phyloP scores from a whole-genome alignment of 2,329 filamentous ascomycete genomes.

The Lasiodiplodia hormozganensis region DNA sequence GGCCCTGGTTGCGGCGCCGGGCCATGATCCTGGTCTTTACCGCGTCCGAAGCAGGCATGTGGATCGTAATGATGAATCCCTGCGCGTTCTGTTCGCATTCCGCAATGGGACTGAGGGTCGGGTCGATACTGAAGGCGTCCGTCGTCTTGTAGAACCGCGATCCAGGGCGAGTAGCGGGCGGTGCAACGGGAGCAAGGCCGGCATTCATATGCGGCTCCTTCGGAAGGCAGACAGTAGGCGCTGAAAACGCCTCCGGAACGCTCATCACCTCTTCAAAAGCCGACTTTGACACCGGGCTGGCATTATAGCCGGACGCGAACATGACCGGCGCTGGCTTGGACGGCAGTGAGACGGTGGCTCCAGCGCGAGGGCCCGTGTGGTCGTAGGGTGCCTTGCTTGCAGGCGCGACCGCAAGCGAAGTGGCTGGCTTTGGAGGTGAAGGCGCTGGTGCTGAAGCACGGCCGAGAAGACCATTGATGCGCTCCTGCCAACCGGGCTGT shows the following conservation, averaged over 20 bases:
- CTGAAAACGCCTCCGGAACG: conserved; percentile 26
- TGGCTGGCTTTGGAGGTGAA: conserved; percentile 22
- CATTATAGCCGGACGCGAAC: neutral
- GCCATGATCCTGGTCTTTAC: conserved; percentile 24
- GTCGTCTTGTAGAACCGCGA: conserved; percentile 26
- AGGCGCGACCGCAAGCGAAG: conserved; percentile 10
- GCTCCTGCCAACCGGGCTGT: conserved; percentile 73
- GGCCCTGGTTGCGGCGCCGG: conserved; percentile 6
- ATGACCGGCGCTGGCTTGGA: neutral
- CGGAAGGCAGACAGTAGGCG: conserved; percentile 19
- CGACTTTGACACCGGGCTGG: conserved; percentile 14
- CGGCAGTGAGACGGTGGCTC: conserved; percentile 25
- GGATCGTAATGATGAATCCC: conserved; percentile 20
- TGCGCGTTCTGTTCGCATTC: conserved; percentile 23
- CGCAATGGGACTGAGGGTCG: neutral
- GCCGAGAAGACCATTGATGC: conserved; percentile 75
- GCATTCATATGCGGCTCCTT: conserved; percentile 26
- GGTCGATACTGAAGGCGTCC: conserved; percentile 21
- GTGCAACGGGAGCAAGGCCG: conserved; percentile 12
- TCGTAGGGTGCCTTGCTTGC: conserved; percentile 27
- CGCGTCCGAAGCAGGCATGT: conserved; percentile 11
- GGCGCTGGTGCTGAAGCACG: conserved; percentile 6
- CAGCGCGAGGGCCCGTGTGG: neutral
- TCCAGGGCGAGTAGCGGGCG: conserved; percentile 8
- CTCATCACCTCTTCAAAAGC: conserved; percentile 28